phyloP scores from a whole-genome alignment of 371 early-diverging fungal species.

The Mortierella sp. region DNA sequence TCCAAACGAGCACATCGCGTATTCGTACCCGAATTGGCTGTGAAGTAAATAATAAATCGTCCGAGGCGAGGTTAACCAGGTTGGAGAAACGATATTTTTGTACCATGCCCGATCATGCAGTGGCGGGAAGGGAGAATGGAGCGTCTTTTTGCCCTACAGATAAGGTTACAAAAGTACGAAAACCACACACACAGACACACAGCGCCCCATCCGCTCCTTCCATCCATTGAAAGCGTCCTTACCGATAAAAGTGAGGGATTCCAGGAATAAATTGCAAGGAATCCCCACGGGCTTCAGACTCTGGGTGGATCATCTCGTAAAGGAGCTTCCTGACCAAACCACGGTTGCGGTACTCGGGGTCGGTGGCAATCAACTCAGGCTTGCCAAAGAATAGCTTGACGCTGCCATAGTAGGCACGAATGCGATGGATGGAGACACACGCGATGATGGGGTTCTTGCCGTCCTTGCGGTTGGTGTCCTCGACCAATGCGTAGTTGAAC shows the following conservation, averaged over 20 bases:
- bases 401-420: conserved; percentile 25
- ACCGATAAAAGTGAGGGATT: conserved; percentile 46
- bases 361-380: conserved; percentile 33
- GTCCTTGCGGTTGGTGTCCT: conserved; percentile 16
- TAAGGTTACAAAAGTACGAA: neutral
- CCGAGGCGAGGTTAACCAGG: too few relatives aligned
- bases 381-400: conserved; percentile 30
- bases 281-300: conserved; percentile 42
- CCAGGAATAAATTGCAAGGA: conserved; percentile 42
- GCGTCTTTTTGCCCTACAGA: neutral
- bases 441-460: conserved; percentile 43
- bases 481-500: conserved; percentile 34
- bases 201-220: neutral
- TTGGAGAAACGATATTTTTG: neutral
- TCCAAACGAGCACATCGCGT: conserved; percentile 20
- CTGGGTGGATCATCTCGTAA: conserved; percentile 41
- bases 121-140: neutral
- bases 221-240: neutral
- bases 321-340: conserved; percentile 36
- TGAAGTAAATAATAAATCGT: neutral
- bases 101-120: neutral
- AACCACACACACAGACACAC: neutral
- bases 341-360: conserved; percentile 41
- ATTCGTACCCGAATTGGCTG: conserved; percentile 49
- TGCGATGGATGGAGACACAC: conserved; percentile 26